Evolutionary conservation across 2,329 filamentous ascomycete species (phyloP).

Genomic region (Cercospora janseana): DNA sequence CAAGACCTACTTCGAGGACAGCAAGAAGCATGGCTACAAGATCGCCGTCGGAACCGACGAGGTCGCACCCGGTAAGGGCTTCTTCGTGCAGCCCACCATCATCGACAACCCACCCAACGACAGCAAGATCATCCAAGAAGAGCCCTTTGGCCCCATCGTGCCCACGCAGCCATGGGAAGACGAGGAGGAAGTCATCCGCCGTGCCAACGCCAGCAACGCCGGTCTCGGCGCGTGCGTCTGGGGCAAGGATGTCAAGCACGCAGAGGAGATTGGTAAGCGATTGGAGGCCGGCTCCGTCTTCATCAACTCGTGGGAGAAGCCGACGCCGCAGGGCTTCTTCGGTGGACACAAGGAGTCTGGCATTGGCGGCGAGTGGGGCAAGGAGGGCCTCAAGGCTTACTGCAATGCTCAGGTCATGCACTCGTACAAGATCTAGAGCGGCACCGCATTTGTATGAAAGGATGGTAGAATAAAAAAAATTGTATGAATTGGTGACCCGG

Average conservation of each 20-base stretch:
- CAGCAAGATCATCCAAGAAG: conserved; percentile 45
- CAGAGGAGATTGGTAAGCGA: conserved; percentile 47
- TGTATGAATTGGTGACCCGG: background rate
- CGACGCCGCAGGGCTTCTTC: conserved; percentile 55
- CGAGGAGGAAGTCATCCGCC: conserved; percentile 48
- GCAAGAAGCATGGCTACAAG: conserved; percentile 45
- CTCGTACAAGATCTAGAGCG: conserved; percentile 42
- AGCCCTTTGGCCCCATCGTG: conserved; percentile 54
- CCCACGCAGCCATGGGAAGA: conserved; percentile 48
- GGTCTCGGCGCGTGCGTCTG: conserved; percentile 57
- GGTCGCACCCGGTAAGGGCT: conserved; percentile 45
- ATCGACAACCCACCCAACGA: conserved; percentile 48
- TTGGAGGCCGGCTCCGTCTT: conserved; percentile 57
- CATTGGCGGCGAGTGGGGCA: conserved; percentile 56
- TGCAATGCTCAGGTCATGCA: conserved; percentile 50
- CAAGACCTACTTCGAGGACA: conserved; percentile 42
- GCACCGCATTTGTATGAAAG: background rate
- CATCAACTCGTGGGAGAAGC: conserved; percentile 54
- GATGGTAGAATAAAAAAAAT: background rate
- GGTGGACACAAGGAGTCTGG: conserved; percentile 69
- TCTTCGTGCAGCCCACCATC: conserved; percentile 46
- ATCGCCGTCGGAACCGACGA: conserved; percentile 55
- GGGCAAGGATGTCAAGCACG: conserved; percentile 50
- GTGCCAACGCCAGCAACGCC: conserved; percentile 51
- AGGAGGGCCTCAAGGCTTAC: conserved; percentile 46